phyloP scores from a whole-genome alignment of 2,329 filamentous ascomycete species.

The Colletotrichum graminicola region DNA sequence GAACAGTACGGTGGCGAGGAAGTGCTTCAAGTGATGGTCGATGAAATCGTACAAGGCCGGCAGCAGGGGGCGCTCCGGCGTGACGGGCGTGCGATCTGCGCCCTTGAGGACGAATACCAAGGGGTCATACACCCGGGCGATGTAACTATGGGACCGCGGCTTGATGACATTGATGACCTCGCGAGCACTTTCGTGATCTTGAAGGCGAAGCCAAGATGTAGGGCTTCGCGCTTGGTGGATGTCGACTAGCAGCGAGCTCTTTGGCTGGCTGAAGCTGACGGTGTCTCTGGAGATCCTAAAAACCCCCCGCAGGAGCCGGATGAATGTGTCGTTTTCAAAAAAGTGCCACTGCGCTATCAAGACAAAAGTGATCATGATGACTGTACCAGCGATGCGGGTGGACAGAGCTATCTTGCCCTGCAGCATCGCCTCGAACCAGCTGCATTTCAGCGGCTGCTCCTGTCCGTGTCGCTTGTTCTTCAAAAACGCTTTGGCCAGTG shows the following conservation, averaged over 20 bases:
- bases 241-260: constrained; percentile 62
- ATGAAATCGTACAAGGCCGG: constrained; percentile 77
- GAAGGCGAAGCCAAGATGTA: constrained; percentile 79
- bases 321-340: constrained; percentile 69
- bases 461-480: constrained; percentile 50
- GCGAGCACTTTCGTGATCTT: constrained; percentile 82
- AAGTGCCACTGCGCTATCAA: constrained; percentile 84
- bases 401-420: constrained; percentile 76
- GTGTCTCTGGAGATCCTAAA: constrained; percentile 48
- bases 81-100: constrained; percentile 72
- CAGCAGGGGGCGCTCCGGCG: constrained; percentile 62
- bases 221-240: constrained; percentile 83
- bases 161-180: constrained; percentile 84
- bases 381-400: constrained; percentile 80
- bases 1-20: constrained; percentile 73
- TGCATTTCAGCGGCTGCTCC: constrained; percentile 52
- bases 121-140: constrained; percentile 81
- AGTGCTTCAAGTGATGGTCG: constrained; percentile 68
- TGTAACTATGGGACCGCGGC: constrained; percentile 76
- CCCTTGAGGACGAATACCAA: constrained; percentile 78
- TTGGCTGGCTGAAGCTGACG: constrained; percentile 44
- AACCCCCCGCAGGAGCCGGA: constrained; percentile 52
- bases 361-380: constrained; percentile 79
- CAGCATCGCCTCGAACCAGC: constrained; percentile 73
- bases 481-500: constrained; percentile 69